phyloP scores from a whole-genome alignment of 805 yeast species.

The Pichia cephalocereana region DNA sequence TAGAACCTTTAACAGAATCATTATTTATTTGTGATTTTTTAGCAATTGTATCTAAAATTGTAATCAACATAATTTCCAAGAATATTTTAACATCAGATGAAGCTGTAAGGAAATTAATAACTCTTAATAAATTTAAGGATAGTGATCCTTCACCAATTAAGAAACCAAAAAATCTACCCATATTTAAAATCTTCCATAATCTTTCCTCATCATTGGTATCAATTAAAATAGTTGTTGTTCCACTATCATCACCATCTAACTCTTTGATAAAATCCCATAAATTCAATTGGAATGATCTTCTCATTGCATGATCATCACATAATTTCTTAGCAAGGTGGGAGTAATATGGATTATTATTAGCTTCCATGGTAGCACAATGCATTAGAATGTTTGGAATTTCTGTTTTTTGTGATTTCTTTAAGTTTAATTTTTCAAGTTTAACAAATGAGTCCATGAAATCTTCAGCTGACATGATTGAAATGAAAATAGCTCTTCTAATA shows the following conservation, averaged over 20 bases:
- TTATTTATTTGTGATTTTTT: slow-evolving; percentile 45
- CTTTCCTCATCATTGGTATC: slow-evolving; percentile 50
- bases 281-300: slow-evolving; percentile 80
- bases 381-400: slow-evolving; percentile 81
- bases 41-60: slow-evolving; percentile 55
- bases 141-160: slow-evolving; percentile 66
- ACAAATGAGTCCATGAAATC: slow-evolving; percentile 85
- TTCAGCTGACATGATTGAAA: slow-evolving; percentile 90
- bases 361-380: slow-evolving; percentile 81
- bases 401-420: slow-evolving; percentile 71
- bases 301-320: slow-evolving; percentile 63
- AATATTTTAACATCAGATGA: slow-evolving; percentile 55
- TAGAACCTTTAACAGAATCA: slow-evolving; percentile 27
- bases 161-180: slow-evolving; percentile 75
- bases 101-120: slow-evolving; percentile 63
- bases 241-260: slow-evolving; percentile 43
- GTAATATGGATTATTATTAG: slow-evolving; percentile 83
- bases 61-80: slow-evolving; percentile 62
- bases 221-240: slow-evolving; percentile 17
- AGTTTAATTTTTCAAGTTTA: slow-evolving; percentile 67
- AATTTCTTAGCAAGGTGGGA: slow-evolving; percentile 68
- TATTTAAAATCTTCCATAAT: slow-evolving; percentile 52
- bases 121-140: slow-evolving; percentile 63
- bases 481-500: slow-evolving; percentile 84
- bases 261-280: slow-evolving; percentile 81